phyloP scores from a whole-genome alignment of 805 yeast genomes.

The Metahyphopichia silvanorum region DNA sequence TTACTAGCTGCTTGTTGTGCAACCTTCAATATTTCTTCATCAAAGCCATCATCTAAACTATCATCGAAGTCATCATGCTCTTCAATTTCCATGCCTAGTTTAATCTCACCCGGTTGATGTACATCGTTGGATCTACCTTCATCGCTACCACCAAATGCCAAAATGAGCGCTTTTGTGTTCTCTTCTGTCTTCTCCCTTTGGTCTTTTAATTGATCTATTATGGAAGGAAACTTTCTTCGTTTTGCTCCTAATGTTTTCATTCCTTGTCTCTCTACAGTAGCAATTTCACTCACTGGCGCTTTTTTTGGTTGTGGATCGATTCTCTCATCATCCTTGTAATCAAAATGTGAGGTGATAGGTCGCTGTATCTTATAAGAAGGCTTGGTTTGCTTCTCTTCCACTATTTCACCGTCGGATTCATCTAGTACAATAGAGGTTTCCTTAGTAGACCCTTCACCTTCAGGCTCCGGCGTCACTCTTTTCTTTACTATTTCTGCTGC shows the following conservation, averaged over 20 bases:
- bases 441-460: neutral
- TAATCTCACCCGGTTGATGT: neutral
- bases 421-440: neutral
- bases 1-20: too few species aligned
- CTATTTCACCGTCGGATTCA: neutral
- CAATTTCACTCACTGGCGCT: conserved; percentile 2
- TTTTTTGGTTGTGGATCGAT: neutral
- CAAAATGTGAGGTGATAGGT: neutral
- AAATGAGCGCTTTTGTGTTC: too few species aligned
- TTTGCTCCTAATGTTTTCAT: conserved; percentile 14
- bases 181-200: conserved; percentile 6
- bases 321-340: neutral
- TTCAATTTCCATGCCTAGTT: conserved; percentile 1
- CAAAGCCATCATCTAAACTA: conserved; percentile 20
- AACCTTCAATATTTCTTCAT: conserved; percentile 16
- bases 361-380: neutral
- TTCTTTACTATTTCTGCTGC: neutral
- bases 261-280: neutral
- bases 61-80: conserved; percentile 14
- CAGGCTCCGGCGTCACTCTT: neutral
- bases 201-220: conserved; percentile 11
- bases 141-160: too few species aligned
- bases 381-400: neutral
- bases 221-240: conserved; percentile 8
- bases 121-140: neutral